Percentiles rank a stretch among this genome's conserved stretches.
These are phyloP conservation scores for Salix dunnii DNA, from an alignment of 345 rosid species.

Conservation along the genomic window DNA sequence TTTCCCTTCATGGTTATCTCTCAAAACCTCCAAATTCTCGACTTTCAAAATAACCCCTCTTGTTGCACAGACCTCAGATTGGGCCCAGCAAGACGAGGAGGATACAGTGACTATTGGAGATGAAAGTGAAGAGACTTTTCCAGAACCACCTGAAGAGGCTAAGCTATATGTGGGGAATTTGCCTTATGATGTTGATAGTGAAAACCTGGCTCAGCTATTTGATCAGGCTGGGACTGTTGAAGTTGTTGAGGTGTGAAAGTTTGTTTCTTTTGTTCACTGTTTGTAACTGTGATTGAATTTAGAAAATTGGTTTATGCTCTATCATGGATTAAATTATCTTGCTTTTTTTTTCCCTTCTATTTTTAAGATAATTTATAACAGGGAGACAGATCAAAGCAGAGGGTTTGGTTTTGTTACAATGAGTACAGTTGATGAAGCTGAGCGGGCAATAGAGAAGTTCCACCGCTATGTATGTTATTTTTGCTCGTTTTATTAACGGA, in stretches of 20 bases:
- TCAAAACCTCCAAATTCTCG: neutral
- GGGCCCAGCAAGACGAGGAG: slow-evolving; percentile 17
- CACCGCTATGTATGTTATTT: slow-evolving; percentile 62
- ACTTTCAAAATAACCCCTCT: slow-evolving; percentile 25
- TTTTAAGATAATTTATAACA: slow-evolving; percentile 72
- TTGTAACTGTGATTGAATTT: neutral
- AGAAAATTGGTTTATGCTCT: neutral
- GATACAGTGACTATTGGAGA: slow-evolving; percentile 25
- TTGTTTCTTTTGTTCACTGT: neutral
- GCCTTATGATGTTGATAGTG: slow-evolving; percentile 73
- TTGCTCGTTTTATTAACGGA: neutral
- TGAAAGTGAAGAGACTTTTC: too few relatives aligned
- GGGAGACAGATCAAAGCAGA: slow-evolving; percentile 78
- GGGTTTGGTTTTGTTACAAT: slow-evolving; percentile 94
- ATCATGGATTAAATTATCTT: too few relatives aligned
- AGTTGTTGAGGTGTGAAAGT: slow-evolving; percentile 64
- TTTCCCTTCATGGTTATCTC: slow-evolving; percentile 1
- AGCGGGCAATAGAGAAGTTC: slow-evolving; percentile 63
- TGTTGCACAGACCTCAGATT: slow-evolving; percentile 52
- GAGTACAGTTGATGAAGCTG: slow-evolving; percentile 88
- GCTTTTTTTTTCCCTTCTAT: neutral
- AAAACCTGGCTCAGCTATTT: slow-evolving; percentile 73
- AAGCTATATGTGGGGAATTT: slow-evolving; percentile 84
- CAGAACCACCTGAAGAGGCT: slow-evolving; percentile 70
- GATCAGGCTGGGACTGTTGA: slow-evolving; percentile 89